Conservation (phyloP, 2,329 filamentous ascomycete species). For the Aspergillaceae sp. region DNA sequence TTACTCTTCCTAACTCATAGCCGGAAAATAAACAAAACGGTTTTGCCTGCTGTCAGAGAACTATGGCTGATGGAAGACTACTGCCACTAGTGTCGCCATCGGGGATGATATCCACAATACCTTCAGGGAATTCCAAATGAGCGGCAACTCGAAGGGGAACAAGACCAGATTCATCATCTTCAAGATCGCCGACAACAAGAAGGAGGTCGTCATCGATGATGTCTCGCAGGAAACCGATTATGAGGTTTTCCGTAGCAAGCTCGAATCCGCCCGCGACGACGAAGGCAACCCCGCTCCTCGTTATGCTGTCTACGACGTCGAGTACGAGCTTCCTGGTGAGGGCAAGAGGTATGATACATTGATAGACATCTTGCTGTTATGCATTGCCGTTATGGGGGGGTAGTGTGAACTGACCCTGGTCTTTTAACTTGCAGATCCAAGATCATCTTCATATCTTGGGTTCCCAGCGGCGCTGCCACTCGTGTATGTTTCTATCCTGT, state of each 20-base stretch:
- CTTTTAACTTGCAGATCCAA: conserved; percentile 33
- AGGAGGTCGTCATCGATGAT: conserved; percentile 42
- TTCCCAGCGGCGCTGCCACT: conserved; percentile 32
- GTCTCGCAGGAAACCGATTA: conserved; percentile 38
- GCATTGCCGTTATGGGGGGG: too few species aligned
- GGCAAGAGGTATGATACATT: conserved; percentile 36
- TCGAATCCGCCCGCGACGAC: conserved; percentile 34
- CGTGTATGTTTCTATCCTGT: conserved; percentile 24
- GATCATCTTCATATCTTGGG: conserved; percentile 45
- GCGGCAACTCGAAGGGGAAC: conserved; percentile 16
- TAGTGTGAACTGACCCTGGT: conserved; percentile 8
- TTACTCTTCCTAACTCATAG: too few species aligned
- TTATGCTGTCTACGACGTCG: conserved; percentile 44
- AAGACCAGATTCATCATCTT: conserved; percentile 44
- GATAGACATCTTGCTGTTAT: too few species aligned
- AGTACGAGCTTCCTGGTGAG: conserved; percentile 41
- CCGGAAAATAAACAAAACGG: too few species aligned
- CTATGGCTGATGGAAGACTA: background rate
- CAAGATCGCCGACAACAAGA: conserved; percentile 45
- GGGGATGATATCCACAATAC: conserved; percentile 38
- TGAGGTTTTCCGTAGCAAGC: conserved; percentile 41
- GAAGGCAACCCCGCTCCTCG: conserved; percentile 39
- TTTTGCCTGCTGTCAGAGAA: too few species aligned
- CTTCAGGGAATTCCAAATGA: conserved; percentile 42
- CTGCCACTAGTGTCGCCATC: conserved; percentile 34